Base-by-base conservation (phyloP, 257 asterid species). In the Schizonepeta tenuifolia region DNA sequence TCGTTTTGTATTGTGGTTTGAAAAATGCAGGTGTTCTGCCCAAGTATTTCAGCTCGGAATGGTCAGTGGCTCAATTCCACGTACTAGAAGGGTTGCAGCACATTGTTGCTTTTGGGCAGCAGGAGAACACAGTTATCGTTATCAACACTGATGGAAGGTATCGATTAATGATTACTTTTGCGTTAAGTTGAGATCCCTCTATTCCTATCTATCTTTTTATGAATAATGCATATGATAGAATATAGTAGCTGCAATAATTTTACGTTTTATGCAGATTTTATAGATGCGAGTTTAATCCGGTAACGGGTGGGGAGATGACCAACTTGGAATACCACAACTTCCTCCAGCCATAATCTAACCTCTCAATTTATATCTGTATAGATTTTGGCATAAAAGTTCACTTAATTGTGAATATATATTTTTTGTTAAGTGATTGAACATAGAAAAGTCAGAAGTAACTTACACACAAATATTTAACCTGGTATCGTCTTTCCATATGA, bases 141-240 rank as follows among this genome's bases (percentile, higher is more conserved):
- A 73, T 87, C 24, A 81, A 88, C 78, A 59, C 55, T 75, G 84
- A 85, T 79, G 92, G 92, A 50, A 85, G 87, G 92, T 87, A 84
- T 20, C 7, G 18, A n/a, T 24, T 70, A 5, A 33, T 11, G 18
- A n/a, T 24, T 70, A 5, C 33, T 7, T 38, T 24, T 12, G 14
- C 18, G 12, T n/a, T 7, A 44, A 12, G 35, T 44, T 0, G 41
- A 41, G 9, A 63, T 8, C 51, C 7, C 8, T 59, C 10, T 13
- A 4, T 15, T 8, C 7, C 0, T 33, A 36, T 36, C 43, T 38
- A 8, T 2, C 58, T 2, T 26, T 44, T 13, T 38, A 62, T 46
- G 51, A n/a, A 62, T 36, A 35, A 61, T 36, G 49, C 33, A 5
- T 17, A 26, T 31, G 11, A 47, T 31, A 31, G 36, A 4, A 31